Evolutionary conservation across 2,329 filamentous ascomycete species (phyloP).

Genomic region (Neoarthrinium moseri): DNA sequence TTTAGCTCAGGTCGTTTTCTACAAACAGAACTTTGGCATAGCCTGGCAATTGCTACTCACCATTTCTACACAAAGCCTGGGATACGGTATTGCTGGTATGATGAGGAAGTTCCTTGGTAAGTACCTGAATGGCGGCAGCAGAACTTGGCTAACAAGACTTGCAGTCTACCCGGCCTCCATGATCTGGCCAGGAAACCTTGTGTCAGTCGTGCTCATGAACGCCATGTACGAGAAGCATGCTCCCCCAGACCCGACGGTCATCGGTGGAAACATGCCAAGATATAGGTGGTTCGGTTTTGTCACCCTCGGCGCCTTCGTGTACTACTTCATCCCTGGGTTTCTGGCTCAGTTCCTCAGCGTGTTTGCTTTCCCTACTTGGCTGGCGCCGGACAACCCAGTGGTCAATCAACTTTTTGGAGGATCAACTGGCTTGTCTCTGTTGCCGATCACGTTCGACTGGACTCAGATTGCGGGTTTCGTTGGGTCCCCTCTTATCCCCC

Average conservation of each 20-base stretch:
- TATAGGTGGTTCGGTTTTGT: constrained; percentile 64
- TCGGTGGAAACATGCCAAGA: constrained; percentile 65
- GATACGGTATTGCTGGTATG: constrained; percentile 68
- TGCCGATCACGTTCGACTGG: constrained; percentile 78
- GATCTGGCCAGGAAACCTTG: constrained; percentile 72
- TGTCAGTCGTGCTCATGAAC: constrained; percentile 66
- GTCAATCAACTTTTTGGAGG: constrained; percentile 75
- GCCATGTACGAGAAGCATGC: constrained; percentile 67
- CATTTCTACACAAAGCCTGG: constrained; percentile 67
- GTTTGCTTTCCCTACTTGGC: constrained; percentile 72
- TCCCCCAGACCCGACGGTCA: constrained; percentile 45
- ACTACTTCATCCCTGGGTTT: constrained; percentile 70
- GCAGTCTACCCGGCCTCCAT: constrained; percentile 65
- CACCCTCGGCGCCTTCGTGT: constrained; percentile 57
- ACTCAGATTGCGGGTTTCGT: constrained; percentile 69
- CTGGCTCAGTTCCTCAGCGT: constrained; percentile 68
- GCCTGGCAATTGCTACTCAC: constrained; percentile 65
- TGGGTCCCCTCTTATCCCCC: constrained; percentile 66
- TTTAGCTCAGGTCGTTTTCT: constrained; percentile 69
- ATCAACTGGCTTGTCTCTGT: constrained; percentile 62
- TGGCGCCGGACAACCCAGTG: constrained; percentile 64
- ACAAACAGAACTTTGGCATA: constrained; percentile 68
- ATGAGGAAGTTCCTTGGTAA: constrained; percentile 62
- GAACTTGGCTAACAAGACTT: neutral
- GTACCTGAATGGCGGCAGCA: no score